These are phyloP conservation scores for Sclerotinia trifoliorum DNA, from an alignment of 2,329 filamentous ascomycete species.

Conservation along the genomic window DNA sequence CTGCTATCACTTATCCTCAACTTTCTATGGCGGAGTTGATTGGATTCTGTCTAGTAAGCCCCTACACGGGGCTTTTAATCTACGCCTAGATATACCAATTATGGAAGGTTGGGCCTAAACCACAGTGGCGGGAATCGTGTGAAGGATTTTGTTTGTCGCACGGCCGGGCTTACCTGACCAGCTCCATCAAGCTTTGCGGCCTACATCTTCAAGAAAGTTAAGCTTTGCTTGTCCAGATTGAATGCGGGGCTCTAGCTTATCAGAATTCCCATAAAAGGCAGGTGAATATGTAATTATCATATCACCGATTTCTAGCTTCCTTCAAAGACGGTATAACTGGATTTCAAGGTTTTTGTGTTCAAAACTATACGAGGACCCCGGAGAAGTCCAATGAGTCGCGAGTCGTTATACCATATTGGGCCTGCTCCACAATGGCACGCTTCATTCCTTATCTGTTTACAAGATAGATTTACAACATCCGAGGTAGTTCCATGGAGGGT, in stretches of 20 bases:
- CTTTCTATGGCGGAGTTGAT: background rate
- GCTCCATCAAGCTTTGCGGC: constrained; percentile 6
- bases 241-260: background rate
- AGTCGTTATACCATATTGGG: background rate
- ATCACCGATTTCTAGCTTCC: background rate
- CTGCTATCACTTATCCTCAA: background rate
- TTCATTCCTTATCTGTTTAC: constrained; percentile 9
- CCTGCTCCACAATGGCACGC: constrained; percentile 6
- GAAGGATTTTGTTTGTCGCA: background rate
- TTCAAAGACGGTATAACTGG: background rate
- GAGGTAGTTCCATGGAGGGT: background rate
- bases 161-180: background rate
- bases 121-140: background rate
- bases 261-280: background rate
- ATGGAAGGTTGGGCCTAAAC: background rate
- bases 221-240: constrained; percentile 14
- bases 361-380: background rate
- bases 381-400: background rate
- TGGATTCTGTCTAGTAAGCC: background rate
- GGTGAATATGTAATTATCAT: background rate
- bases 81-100: background rate
- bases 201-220: background rate
- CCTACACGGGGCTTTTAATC: background rate
- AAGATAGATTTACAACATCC: background rate
- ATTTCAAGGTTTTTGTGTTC: background rate